Base-by-base conservation (phyloP, 306 rosid species). In the Gastrolobium villosum region DNA sequence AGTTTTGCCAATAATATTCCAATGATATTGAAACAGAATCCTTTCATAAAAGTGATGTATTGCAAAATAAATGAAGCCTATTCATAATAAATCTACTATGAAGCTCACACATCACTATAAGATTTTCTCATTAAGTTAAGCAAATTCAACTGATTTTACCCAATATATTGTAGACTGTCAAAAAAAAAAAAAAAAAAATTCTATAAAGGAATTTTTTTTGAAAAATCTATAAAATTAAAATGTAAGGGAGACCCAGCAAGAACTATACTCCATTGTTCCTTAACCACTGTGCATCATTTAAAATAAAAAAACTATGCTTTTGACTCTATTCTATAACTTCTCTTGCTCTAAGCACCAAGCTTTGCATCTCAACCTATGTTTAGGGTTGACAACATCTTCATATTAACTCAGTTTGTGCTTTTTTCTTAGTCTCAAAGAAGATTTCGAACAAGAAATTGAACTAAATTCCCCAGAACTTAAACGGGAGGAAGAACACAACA, bases 371-470 rank as follows among this genome's bases (percentile, higher is more conserved):
- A 32, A 64, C 32, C 75, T 65, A 63, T 37, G 30, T 1, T 64
- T 7, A 50, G 28, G 43, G 31, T 9, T 54, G 9, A 14, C 4
- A 77, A 66, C 4, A 40, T 66, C 69, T 32, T 34, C 75, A 40
- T 2, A 2, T 8, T n/a, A 4, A 14, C 39, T 52, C 69, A 56
- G 8, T n/a, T 70, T 55, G 63, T 48, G 60, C 10, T 5, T 50
- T 43, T 64, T 39, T 40, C 26, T 13, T 76, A 71, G n/a, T 64
- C 74, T 65, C 74, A 76, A 72, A 76, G 62, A 65, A 65, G 7
- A 75, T 26, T 20, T 20, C 26, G 35, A 70, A 34, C 0, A 39
- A 53, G 45, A 34, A 15, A 62, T 5, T 30, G 76, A 57, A 36
- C 13, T 63, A 52, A 61, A 41, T 32, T 50, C 10, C 72, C 46